Evolutionary conservation across 495 filamentous ascomycete species (phyloP), one percentile per base, ranked within the genome.

Genomic region (Aspergillus kassunensis): DNA sequence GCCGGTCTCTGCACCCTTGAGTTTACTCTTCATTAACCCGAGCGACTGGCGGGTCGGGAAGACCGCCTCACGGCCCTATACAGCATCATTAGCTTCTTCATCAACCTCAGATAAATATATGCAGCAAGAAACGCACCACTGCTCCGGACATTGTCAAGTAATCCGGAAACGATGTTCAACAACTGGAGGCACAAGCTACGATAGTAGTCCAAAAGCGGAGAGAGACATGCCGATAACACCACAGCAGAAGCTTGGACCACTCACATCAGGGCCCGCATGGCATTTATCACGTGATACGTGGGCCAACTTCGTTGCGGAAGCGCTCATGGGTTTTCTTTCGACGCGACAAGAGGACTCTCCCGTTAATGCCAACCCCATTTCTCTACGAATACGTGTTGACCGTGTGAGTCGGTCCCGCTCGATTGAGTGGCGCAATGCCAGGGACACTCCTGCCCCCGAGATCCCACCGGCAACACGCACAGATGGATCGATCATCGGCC

Each of bases 21-120:
- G 83, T 81, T 99, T 99, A 55, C 84, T 83, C 74, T 99, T 97
- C 95, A 99, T 99, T 62, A 91, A 70, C 57, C 89, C 90, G 65
- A 99, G 74, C 54, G 91, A 95, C 80, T 99, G 93, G 63, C 93
- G 88, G 61, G 93, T 99, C 56, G 93, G 89, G 75, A 99, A 99
- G 77, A 99, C 93, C 64, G 91, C 78, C 74, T 99, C 93, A 59
- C 73, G 73, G 64, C 71, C 73, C 73, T 74, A 42, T 40, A 44
- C 36, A 53, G 25, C 21, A 61, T 24, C 36, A 58, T 6, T 20
- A 10, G 15, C 4, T n/a, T 33, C 16, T 11, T 37, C 9, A 6
- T 20, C 19, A 5, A 7, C 46, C 9, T 19, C 9, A 43, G 13
- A 33, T 20, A 41, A 33, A 18, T 33, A 33, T 10, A 25, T 12